Base-by-base conservation (phyloP, 2,329 filamentous ascomycete genomes). In the Penicillium paneum region DNA sequence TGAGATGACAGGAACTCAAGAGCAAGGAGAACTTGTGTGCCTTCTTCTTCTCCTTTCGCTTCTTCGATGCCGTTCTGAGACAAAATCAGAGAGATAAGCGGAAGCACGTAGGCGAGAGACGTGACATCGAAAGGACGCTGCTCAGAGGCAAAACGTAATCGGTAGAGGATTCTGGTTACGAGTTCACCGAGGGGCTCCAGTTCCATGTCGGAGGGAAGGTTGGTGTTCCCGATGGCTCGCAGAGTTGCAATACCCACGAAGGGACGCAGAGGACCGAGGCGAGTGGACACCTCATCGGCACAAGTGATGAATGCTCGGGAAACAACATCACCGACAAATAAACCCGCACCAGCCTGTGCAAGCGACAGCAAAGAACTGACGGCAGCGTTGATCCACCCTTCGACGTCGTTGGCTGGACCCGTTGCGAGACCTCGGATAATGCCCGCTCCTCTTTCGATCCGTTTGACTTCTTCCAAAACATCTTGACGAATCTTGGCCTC, bases 71-170 rank as follows among this genome's bases (percentile, higher is more conserved):
- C 92, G 38, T 91, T 91, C 58, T 87, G 86, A 55, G 85, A 83
- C 19, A 99, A 80, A 17, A 97, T 82, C 19, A 90, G 76, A 63
- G 96, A 86, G 3, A 96, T 75, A 15, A 99, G 79, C 0, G 93
- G 91, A 29, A 97, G 78, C 47, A 91, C 84, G 69, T 97, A 99
- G 54, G 89, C 91, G 24, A 97, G 78, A 1, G 93, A 93, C 4
- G 94, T 87, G 3, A 85, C 81, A 69, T 99, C 94, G 64, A 99
- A 91, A 0, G 93, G 91, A n/a, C 92, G 85, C 71, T 97, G 93
- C 70, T 97, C 94, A 49, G 90, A 88, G 35, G 92, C 83, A 71
- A 96, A 96, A 15, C 92, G 88, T 49, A 99, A 78, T 44, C 93
- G 87, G 72, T 97, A 97, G 5, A 99, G 78, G 1, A 97, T 85